phyloP scores from a whole-genome alignment of 768 basidiomycete genomes.

The Saitozyma sp. region DNA sequence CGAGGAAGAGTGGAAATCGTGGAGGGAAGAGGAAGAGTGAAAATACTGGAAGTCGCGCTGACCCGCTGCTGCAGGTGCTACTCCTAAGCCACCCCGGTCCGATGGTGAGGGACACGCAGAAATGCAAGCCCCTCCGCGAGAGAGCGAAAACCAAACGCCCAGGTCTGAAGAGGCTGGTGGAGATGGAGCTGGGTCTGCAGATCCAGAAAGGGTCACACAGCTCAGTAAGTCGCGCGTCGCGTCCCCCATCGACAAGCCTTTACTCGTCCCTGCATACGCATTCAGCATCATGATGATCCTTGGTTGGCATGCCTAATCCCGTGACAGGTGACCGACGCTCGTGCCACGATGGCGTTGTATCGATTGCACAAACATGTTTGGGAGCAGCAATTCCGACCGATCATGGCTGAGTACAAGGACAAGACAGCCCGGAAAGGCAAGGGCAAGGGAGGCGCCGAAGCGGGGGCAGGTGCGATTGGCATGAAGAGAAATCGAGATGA shows the following conservation, averaged over 20 bases:
- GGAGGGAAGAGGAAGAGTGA: neutral
- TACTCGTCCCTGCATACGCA: neutral
- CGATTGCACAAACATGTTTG: slow-evolving; percentile 76
- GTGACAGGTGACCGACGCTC: slow-evolving; percentile 74
- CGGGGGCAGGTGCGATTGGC: neutral
- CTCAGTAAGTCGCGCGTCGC: slow-evolving; percentile 66
- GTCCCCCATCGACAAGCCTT: neutral
- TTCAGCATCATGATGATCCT: neutral
- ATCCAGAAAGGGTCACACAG: slow-evolving; percentile 90
- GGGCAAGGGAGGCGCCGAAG: neutral
- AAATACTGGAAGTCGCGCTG: no score
- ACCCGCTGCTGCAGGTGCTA: slow-evolving; percentile 45
- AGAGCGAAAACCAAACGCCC: slow-evolving; percentile 66
- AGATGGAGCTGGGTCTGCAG: slow-evolving; percentile 71
- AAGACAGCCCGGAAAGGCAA: slow-evolving; percentile 13
- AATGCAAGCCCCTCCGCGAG: slow-evolving; percentile 56
- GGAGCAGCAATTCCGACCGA: slow-evolving; percentile 61
- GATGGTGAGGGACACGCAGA: slow-evolving; percentile 54
- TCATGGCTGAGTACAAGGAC: slow-evolving; percentile 39
- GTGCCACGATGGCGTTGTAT: slow-evolving; percentile 93
- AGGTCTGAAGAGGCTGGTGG: slow-evolving; percentile 74
- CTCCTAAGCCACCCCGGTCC: slow-evolving; percentile 54
- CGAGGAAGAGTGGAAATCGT: neutral
- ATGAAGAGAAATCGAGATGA: neutral
- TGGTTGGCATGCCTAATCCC: slow-evolving; percentile 2